Base-by-base conservation (phyloP, 257 asterid species). In the Echites panduratus region DNA sequence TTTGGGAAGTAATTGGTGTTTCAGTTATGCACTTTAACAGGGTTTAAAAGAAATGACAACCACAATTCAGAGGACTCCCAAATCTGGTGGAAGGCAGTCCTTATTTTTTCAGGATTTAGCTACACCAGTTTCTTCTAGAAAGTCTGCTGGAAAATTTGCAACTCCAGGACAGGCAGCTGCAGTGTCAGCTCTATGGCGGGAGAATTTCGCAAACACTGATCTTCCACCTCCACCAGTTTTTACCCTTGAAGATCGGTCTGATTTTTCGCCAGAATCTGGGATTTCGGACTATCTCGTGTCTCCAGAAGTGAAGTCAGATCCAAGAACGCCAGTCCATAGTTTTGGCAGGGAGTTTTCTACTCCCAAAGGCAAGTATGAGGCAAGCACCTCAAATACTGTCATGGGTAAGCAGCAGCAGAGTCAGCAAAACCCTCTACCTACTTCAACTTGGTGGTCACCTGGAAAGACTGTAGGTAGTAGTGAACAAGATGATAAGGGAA, bases 81-180 rank as follows among this genome's bases (percentile, higher is more conserved):
- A 77, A 77, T 77, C 97, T 40, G 97, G 96, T 45, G 97, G 96
- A 78, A 85, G 97, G 80, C 96, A 92, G 47, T 92, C 97, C 22
- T 62, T 85, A 73, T 90, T 95, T 76, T 95, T 85, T 80, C 96
- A 90, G 75, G 99, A 92, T 82, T 85, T 95, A 80, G 90, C 96
- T 13, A 80, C 98, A 0, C 99, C 99, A 0, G 84, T 92, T 19
- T 81, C 99, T 24, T 85, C 97, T 10, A 81, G 89, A 47, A 88
- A 89, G 52, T 81, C 96, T 5, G 89, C 90, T 20, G 93, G 88
- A 1, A 95, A 88, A 75, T 88, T 84, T 73, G 40, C 89, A 0
- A 92, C 93, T 48, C 88, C 97, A 0, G 98, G 97, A 47, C 98
- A 95, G 81, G 97, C 94, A 43, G 99, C 97, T 2, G 97, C 98